Conservation (phyloP, 176 grass and related monocot genomes). For the Oryza punctata region DNA sequence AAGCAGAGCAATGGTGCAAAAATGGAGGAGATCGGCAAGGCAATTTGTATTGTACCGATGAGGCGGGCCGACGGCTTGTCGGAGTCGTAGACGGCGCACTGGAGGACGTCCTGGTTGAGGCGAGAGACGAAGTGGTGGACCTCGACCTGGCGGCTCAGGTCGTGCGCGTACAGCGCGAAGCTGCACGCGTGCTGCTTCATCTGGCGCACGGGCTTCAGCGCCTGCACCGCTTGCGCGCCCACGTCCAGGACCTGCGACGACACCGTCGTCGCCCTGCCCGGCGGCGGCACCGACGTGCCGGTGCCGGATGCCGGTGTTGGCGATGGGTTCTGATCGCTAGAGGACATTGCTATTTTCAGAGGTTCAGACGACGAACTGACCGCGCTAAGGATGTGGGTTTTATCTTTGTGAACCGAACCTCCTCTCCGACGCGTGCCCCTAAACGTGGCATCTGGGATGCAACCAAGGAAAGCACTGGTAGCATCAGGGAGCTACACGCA, state of each 20-base stretch:
- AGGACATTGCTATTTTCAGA: slow-evolving; percentile 41
- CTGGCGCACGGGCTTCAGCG: slow-evolving; percentile 68
- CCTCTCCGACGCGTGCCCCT: slow-evolving; percentile 31
- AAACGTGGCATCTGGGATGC: slow-evolving; percentile 54
- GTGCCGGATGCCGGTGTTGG: background rate
- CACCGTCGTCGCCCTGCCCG: slow-evolving; percentile 45
- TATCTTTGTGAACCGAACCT: background rate
- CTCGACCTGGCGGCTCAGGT: slow-evolving; percentile 68
- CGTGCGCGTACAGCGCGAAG: slow-evolving; percentile 70
- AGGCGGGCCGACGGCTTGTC: slow-evolving; percentile 63
- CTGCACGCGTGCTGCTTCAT: slow-evolving; percentile 93
- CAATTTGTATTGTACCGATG: slow-evolving; percentile 46
- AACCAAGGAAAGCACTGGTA: background rate
- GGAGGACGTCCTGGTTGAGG: slow-evolving; percentile 81
- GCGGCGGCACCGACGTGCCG: slow-evolving; percentile 21
- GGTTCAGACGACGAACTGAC: background rate
- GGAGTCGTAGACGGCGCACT: slow-evolving; percentile 89
- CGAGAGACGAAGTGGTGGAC: slow-evolving; percentile 77
- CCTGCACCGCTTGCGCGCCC: slow-evolving; percentile 58
- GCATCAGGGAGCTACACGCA: background rate
- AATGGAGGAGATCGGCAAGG: too few species aligned
- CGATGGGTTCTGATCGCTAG: slow-evolving; percentile 53
- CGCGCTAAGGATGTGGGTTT: background rate
- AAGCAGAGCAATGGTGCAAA: too few species aligned
- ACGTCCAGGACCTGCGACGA: slow-evolving; percentile 50